Evolutionary conservation across 768 basidiomycete genomes (phyloP).

Genomic region (Suillus hirtellus): DNA sequence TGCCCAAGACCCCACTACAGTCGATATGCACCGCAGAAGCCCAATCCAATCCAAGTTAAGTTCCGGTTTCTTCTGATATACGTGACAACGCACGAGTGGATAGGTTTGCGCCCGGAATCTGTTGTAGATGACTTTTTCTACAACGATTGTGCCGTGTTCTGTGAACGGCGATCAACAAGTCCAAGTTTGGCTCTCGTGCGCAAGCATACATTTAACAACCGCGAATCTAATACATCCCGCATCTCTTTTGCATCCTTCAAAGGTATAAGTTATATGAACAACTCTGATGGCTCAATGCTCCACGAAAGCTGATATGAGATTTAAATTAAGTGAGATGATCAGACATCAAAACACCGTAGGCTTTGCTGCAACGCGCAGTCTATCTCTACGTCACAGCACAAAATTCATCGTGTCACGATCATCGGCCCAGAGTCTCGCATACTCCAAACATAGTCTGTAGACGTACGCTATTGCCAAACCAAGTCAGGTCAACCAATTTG

Average conservation of each 20-base stretch:
- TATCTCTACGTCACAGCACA: constrained; percentile 12
- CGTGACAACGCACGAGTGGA: background rate
- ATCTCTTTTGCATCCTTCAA: background rate
- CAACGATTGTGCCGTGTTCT: background rate
- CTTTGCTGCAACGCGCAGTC: background rate
- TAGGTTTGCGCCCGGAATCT: background rate
- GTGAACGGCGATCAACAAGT: background rate
- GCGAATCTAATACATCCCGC: background rate
- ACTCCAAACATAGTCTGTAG: constrained; percentile 86
- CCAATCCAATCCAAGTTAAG: background rate
- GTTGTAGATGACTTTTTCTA: background rate
- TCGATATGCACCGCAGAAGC: constrained; percentile 4
- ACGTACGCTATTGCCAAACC: constrained; percentile 61
- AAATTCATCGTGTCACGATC: constrained; percentile 74
- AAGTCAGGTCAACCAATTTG: background rate
- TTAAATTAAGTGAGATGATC: background rate
- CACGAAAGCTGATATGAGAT: background rate
- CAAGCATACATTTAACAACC: background rate
- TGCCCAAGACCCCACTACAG: constrained; percentile 3
- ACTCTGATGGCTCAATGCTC: background rate
- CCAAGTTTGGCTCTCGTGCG: background rate
- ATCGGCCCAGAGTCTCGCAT: constrained; percentile 82
- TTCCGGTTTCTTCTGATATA: constrained; percentile 2
- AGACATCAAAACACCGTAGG: background rate
- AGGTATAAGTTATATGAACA: constrained; percentile 2